A percentile compares a stretch with the other conserved stretches of the same genome.
Conservation (phyloP, 2,329 filamentous ascomycete species). For the Pyrenochaeta sp. region DNA sequence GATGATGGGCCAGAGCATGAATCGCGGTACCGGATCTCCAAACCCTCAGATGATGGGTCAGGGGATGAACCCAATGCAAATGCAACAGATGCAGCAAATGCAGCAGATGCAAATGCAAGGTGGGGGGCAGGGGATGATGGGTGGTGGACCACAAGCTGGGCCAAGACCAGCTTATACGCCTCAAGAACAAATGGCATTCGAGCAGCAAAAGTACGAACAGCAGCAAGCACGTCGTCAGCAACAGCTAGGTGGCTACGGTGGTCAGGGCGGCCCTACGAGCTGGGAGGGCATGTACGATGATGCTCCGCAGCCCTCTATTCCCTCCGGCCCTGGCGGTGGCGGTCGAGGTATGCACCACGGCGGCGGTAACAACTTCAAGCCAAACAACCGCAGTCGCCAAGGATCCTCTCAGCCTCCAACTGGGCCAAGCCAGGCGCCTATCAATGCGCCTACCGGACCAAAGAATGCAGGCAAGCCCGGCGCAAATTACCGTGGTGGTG, state of each 20-base stretch:
- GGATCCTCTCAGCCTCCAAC: constrained; percentile 52
- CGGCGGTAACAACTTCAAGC: constrained; percentile 42
- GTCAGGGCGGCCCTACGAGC: constrained; percentile 74
- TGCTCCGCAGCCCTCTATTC: constrained; percentile 80
- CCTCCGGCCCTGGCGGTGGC: constrained; percentile 56
- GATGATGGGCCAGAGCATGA: constrained; percentile 42
- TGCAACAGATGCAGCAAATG: constrained; percentile 74
- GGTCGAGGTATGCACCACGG: constrained; percentile 46
- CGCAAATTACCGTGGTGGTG: constrained; percentile 92
- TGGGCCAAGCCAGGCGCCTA: constrained; percentile 62
- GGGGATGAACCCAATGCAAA: constrained; percentile 74
- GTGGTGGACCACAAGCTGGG: constrained; percentile 27
- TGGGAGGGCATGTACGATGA: constrained; percentile 99
- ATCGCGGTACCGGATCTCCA: constrained; percentile 41
- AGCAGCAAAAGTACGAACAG: constrained; percentile 81
- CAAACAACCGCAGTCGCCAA: constrained; percentile 45
- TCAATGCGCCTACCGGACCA: constrained; percentile 90
- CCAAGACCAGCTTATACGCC: constrained; percentile 67
- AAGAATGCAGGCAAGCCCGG: constrained; percentile 94
- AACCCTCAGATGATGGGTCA: constrained; percentile 51
- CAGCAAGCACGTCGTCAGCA: constrained; percentile 67
- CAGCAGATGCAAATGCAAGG: constrained; percentile 57
- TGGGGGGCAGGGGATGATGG: constrained; percentile 44
- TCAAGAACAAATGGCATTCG: constrained; percentile 77
- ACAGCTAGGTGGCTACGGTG: constrained; percentile 55